Evolutionary conservation across 192 early-diverging fungal genomes (phyloP).

Genomic region (Diversispora epigaea): DNA sequence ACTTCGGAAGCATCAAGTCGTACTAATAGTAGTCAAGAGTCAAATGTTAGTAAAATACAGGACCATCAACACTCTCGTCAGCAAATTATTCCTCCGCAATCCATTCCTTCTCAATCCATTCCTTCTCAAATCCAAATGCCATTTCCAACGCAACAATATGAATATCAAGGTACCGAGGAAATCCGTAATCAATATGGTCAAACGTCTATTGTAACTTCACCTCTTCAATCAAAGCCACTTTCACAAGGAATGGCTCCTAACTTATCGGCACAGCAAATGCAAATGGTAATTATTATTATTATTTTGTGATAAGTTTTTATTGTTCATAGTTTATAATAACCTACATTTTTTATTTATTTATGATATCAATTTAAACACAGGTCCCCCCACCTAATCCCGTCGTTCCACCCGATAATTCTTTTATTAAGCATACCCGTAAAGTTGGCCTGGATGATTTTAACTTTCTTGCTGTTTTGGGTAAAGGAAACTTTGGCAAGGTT

Average conservation of each 20-base stretch:
- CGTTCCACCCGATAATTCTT: neutral
- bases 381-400: slow-evolving; percentile 20
- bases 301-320: neutral
- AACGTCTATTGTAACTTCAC: slow-evolving; percentile 6
- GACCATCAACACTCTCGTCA: neutral
- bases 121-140: neutral
- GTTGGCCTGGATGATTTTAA: slow-evolving; percentile 91
- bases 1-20: no score
- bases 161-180: neutral
- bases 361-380: slow-evolving; percentile 10
- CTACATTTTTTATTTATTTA: no score
- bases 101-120: no score
- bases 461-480: slow-evolving; percentile 92
- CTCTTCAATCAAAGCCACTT: neutral
- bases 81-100: neutral
- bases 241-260: neutral
- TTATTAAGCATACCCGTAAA: slow-evolving; percentile 44
- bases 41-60: neutral
- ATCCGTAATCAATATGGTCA: neutral
- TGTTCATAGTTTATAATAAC: slow-evolving; percentile 16
- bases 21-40: neutral
- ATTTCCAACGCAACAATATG: neutral
- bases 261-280: neutral
- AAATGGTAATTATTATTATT: no score
- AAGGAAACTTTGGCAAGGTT: slow-evolving; percentile 98